These are phyloP conservation scores for Chalaropsis thielavioides DNA, from an alignment of 2,329 filamentous ascomycete genomes.

Conservation along the genomic window DNA sequence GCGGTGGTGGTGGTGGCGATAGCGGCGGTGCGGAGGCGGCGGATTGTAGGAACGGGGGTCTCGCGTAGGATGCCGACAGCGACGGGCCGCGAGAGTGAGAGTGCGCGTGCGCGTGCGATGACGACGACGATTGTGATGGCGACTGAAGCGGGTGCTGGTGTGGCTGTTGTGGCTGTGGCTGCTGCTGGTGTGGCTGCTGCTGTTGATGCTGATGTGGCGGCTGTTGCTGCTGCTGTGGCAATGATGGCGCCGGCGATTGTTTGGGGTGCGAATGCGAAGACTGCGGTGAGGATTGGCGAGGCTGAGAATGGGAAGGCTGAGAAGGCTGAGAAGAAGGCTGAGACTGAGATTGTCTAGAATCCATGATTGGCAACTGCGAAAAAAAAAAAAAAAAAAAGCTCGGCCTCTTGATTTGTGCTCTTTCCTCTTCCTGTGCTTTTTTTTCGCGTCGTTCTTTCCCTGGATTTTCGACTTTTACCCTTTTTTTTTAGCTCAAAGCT, in stretches of 20 bases:
- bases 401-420: not conserved
- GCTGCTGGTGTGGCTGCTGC: not conserved
- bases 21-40: not conserved
- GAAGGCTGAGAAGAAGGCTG: conserved; percentile 13
- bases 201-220: conserved; percentile 1
- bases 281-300: conserved; percentile 11
- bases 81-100: not conserved
- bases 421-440: conserved; percentile 3
- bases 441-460: not conserved
- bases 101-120: not conserved
- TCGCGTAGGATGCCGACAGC: not conserved
- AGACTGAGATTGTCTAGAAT: conserved; percentile 13
- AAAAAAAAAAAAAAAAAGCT: no score
- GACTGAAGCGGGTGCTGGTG: not conserved
- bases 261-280: conserved; percentile 3
- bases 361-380: conserved; percentile 11
- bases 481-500: conserved; percentile 1
- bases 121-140: not conserved
- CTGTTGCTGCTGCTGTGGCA: not conserved
- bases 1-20: not conserved
- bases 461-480: not conserved
- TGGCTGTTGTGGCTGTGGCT: not conserved
- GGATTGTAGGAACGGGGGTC: not conserved
- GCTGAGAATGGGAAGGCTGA: conserved; percentile 16
- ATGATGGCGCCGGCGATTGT: not conserved